Conservation (phyloP, 345 rosid genomes). For the Nephelium lappaceum region DNA sequence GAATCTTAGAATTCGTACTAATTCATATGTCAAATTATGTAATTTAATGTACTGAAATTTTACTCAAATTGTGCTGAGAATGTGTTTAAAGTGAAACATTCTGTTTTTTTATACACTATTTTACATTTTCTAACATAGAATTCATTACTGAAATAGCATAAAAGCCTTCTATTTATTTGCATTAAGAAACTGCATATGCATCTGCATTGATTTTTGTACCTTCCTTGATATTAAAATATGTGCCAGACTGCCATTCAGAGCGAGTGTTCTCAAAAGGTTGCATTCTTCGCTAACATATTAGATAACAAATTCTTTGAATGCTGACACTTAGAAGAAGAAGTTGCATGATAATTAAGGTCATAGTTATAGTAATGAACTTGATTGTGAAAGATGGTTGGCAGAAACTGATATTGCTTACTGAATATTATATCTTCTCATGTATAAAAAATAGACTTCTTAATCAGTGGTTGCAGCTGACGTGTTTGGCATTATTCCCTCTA, state of each 20-base stretch:
- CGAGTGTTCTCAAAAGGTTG: neutral
- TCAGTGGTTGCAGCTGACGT: neutral
- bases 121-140: no score
- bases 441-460: neutral
- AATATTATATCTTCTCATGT: neutral
- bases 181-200: no score
- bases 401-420: neutral
- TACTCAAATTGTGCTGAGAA: no score
- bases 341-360: neutral
- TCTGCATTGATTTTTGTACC: no score
- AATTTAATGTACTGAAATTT: no score
- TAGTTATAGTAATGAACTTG: neutral
- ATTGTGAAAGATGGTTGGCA: conserved; percentile 5
- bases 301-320: neutral
- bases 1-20: no score
- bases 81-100: no score
- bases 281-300: neutral
- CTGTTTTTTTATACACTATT: no score
- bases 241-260: neutral
- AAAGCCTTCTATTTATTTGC: no score
- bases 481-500: neutral
- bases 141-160: no score
- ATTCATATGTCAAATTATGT: no score
- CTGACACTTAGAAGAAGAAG: neutral
- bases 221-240: neutral